phyloP scores from a whole-genome alignment of 2,329 filamentous ascomycete genomes.

The Hymenoscyphus albidus region DNA sequence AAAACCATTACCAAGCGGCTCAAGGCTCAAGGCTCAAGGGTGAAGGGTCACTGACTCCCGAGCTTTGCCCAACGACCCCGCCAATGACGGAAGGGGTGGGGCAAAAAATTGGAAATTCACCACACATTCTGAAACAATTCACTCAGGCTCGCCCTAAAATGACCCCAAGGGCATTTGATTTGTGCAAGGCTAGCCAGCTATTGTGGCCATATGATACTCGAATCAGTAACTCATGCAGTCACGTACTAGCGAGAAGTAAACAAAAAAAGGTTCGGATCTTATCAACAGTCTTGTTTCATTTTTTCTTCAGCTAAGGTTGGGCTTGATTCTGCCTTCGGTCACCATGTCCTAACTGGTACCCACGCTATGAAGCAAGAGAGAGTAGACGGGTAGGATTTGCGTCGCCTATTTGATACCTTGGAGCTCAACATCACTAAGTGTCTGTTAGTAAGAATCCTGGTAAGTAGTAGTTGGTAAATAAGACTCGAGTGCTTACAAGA shows the following conservation, averaged over 20 bases:
- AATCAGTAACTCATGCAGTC: no score
- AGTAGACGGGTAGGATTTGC: not conserved
- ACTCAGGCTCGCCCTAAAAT: no score
- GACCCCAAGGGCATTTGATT: no score
- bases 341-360: conserved; percentile 17
- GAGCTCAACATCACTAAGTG: conserved; percentile 62
- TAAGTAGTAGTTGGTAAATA: not conserved
- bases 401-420: conserved; percentile 53
- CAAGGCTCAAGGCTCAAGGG: not conserved
- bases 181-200: no score
- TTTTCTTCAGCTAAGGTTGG: not conserved
- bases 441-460: conserved; percentile 18
- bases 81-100: not conserved
- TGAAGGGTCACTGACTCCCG: not conserved
- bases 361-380: conserved; percentile 10
- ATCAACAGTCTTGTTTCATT: not conserved
- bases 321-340: conserved; percentile 13
- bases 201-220: no score
- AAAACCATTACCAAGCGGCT: not conserved
- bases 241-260: not conserved
- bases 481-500: conserved; percentile 66
- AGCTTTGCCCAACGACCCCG: not conserved
- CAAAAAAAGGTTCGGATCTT: not conserved
- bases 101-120: not conserved
- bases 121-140: not conserved